A percentile compares a stretch with the other conserved stretches of the same genome.
phyloP scores from a whole-genome alignment of 1,284 basidiomycete species.

The Boletellus deceptivus region DNA sequence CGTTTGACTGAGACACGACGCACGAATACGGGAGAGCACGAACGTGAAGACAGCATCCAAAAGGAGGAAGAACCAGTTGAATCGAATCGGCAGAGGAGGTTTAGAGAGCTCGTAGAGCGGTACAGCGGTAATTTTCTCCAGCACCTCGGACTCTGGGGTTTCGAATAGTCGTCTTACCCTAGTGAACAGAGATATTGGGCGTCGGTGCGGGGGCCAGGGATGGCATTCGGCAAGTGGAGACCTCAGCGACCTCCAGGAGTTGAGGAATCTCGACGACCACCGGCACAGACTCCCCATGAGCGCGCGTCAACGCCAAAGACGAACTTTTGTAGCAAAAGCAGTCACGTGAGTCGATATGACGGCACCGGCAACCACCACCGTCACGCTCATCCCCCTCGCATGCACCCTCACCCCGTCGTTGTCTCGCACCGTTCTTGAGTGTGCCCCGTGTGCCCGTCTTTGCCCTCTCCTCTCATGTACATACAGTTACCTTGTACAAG shows the following conservation, averaged over 20 bases:
- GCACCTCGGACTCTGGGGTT: conserved; percentile 52
- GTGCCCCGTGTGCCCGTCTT: too few relatives aligned
- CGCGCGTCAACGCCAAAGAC: too few relatives aligned
- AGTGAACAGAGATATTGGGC: conserved; percentile 17
- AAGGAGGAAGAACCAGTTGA: conserved; percentile 46
- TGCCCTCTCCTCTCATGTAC: too few relatives aligned
- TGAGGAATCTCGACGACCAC: conserved; percentile 7
- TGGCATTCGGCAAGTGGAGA: not conserved
- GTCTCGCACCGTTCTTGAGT: too few relatives aligned
- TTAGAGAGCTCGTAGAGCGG: conserved; percentile 26
- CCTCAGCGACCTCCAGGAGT: not conserved
- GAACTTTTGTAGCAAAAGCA: too few relatives aligned
- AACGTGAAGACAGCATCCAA: conserved; percentile 56
- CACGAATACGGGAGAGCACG: conserved; percentile 9
- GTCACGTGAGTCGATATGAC: too few relatives aligned
- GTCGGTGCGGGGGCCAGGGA: not conserved
- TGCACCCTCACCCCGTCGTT: too few relatives aligned
- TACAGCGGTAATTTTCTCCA: conserved; percentile 16
- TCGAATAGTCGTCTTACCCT: conserved; percentile 34
- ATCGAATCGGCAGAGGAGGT: conserved; percentile 18
- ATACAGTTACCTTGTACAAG: too few relatives aligned
- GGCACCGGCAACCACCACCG: too few relatives aligned
- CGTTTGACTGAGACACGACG: not conserved
- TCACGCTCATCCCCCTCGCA: too few relatives aligned
- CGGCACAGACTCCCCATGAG: not conserved